These are phyloP conservation scores for Candida ortonii DNA, from an alignment of 805 yeast genomes.

Conservation along the genomic window DNA sequence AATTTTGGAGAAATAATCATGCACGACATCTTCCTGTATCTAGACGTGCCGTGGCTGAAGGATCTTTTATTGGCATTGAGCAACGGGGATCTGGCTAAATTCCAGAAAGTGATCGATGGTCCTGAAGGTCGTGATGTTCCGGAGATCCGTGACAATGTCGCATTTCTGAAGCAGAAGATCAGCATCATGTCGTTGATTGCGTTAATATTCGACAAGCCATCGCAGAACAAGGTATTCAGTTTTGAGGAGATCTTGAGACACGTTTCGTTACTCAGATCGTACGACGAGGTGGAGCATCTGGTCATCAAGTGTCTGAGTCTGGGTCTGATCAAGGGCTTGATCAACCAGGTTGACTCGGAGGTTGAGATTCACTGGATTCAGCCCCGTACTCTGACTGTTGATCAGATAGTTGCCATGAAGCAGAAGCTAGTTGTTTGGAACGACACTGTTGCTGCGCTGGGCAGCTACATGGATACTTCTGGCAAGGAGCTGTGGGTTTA, in stretches of 20 bases:
- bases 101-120: constrained; percentile 41
- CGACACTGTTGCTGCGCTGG: constrained; percentile 63
- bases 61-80: constrained; percentile 69
- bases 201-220: constrained; percentile 72
- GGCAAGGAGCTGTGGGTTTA: constrained; percentile 67
- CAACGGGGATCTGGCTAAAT: constrained; percentile 68
- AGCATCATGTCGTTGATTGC: constrained; percentile 91
- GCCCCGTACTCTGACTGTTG: constrained; percentile 84
- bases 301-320: constrained; percentile 88
- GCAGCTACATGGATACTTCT: constrained; percentile 53
- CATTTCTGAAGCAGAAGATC: constrained; percentile 82
- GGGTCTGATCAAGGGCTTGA: constrained; percentile 80
- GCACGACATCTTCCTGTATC: constrained; percentile 69
- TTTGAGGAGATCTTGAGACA: constrained; percentile 67
- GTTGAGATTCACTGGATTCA: constrained; percentile 92
- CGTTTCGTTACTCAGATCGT: constrained; percentile 59
- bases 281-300: constrained; percentile 81
- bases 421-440: constrained; percentile 78
- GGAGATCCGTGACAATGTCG: constrained; percentile 49
- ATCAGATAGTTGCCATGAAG: constrained; percentile 76
- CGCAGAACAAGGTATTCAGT: constrained; percentile 67
- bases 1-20: constrained; percentile 93
- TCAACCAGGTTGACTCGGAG: constrained; percentile 79
- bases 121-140: constrained; percentile 16
- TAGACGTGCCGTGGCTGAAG: constrained; percentile 62